Evolutionary conservation across 2,329 filamentous ascomycete genomes (phyloP).

Genomic region (Fusarium longipes): DNA sequence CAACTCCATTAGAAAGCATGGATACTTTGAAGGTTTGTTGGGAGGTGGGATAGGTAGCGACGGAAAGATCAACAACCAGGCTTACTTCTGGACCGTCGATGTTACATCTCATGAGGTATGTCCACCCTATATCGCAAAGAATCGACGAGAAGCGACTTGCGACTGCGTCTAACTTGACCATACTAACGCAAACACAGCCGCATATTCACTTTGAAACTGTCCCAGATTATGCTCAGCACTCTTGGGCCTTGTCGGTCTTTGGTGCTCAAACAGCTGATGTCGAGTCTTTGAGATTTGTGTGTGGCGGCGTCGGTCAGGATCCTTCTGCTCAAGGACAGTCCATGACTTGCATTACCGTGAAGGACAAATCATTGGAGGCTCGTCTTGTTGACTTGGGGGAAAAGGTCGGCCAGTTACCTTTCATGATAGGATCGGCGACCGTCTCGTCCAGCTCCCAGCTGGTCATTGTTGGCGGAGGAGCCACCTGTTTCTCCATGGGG

Average conservation of each 20-base stretch:
- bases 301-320: slow-evolving; percentile 50
- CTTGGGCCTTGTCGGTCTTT: slow-evolving; percentile 46
- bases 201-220: slow-evolving; percentile 43
- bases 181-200: slow-evolving; percentile 37
- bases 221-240: slow-evolving; percentile 1
- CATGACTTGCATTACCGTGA: slow-evolving; percentile 39
- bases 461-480: slow-evolving; percentile 80
- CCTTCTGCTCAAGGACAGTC: slow-evolving; percentile 46
- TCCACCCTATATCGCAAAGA: background rate
- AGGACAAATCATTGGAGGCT: slow-evolving; percentile 44
- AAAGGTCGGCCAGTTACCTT: slow-evolving; percentile 56
- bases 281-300: slow-evolving; percentile 42
- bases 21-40: slow-evolving; percentile 68
- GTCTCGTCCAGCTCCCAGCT: slow-evolving; percentile 62
- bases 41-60: slow-evolving; percentile 76
- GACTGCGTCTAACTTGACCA: background rate
- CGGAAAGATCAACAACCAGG: slow-evolving; percentile 70
- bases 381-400: slow-evolving; percentile 11
- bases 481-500: slow-evolving; percentile 91
- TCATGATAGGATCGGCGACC: slow-evolving; percentile 77
- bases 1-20: slow-evolving; percentile 35
- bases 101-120: slow-evolving; percentile 53
- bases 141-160: background rate
- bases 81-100: slow-evolving; percentile 73
- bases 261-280: slow-evolving; percentile 47